Conservation (phyloP, 345 rosid species). For the Eucalyptus tenuipes region DNA sequence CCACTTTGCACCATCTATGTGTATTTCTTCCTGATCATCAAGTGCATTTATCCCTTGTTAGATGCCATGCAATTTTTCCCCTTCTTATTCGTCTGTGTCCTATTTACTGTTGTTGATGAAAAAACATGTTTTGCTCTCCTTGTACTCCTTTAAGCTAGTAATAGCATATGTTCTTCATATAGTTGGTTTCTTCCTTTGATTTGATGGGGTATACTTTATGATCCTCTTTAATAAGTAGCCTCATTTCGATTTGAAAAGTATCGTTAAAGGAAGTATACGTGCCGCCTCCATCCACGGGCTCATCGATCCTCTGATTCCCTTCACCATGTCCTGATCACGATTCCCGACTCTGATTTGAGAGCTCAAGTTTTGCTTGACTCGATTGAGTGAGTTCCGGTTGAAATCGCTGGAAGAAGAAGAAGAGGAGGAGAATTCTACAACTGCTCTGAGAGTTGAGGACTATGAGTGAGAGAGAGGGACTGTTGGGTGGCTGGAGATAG, state of each 20-base stretch:
- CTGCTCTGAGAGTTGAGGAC: no score
- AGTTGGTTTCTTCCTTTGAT: background rate
- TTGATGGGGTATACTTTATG: background rate
- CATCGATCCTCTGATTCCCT: background rate
- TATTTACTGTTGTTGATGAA: background rate
- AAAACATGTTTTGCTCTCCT: background rate
- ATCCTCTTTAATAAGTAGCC: background rate
- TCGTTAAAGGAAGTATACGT: background rate
- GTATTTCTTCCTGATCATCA: no score
- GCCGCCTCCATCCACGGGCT: constrained; percentile 21
- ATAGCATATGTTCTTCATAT: background rate
- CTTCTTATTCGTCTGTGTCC: background rate
- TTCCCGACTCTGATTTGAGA: background rate
- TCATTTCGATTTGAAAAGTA: background rate
- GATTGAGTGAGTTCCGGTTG: no score
- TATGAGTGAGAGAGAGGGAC: no score
- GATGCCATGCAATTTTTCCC: background rate
- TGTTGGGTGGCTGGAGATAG: no score
- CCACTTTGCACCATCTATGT: no score
- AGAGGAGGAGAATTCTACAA: no score
- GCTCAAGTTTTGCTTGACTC: background rate
- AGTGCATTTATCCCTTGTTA: background rate
- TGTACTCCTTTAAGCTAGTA: background rate
- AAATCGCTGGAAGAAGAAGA: no score
- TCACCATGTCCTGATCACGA: background rate